These are phyloP conservation scores for Chlamydomonas sp. DNA, from an alignment of 139 green algal species.

Conservation along the genomic window DNA sequence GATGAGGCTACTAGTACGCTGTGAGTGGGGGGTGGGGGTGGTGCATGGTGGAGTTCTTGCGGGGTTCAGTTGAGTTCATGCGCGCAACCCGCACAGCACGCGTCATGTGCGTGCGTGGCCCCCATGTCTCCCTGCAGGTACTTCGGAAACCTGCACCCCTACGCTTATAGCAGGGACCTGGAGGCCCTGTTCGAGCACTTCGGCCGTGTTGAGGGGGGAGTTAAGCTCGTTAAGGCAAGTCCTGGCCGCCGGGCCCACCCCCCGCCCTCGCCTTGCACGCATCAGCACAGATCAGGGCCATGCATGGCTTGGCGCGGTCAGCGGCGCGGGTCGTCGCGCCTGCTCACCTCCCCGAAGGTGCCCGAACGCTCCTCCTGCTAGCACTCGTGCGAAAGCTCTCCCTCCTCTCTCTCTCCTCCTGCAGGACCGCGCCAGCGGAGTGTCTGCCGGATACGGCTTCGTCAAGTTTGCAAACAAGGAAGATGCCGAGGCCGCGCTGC, in stretches of 20 bases:
- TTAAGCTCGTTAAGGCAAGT: conserved; percentile 58
- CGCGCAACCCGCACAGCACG: no score
- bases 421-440: conserved; percentile 25
- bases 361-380: background rate
- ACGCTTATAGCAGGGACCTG: conserved; percentile 47
- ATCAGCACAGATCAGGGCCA: background rate
- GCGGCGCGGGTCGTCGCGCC: background rate
- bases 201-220: conserved; percentile 29
- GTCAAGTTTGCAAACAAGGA: conserved; percentile 47
- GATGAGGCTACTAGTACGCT: no score
- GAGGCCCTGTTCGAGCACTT: conserved; percentile 42
- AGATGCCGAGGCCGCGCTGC: conserved; percentile 18
- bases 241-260: background rate
- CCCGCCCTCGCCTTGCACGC: background rate
- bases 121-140: conserved; percentile 27
- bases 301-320: background rate
- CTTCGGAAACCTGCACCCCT: conserved; percentile 66
- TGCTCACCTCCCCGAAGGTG: background rate
- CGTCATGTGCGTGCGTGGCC: no score
- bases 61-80: no score
- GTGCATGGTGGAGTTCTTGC: no score
- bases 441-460: conserved; percentile 63
- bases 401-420: background rate
- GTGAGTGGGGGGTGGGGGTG: no score
- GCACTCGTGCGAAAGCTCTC: background rate